phyloP scores from a whole-genome alignment of 1,139 yeast genomes.

The Wickerhamiella pararugosa region DNA sequence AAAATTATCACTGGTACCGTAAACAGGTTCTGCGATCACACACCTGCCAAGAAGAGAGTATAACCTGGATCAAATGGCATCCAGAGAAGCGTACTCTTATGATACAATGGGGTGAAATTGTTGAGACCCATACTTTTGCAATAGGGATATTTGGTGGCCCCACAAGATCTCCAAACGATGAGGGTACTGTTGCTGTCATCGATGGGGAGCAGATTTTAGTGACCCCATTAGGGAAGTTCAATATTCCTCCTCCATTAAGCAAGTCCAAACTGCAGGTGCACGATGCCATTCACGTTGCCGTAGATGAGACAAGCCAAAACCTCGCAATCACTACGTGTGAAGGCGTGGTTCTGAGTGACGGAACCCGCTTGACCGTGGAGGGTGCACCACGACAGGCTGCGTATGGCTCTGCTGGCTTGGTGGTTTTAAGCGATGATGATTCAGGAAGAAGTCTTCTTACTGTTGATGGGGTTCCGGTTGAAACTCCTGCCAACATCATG shows the following conservation, averaged over 20 bases:
- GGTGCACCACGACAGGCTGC: conserved; percentile 6
- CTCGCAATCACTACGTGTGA: conserved; percentile 32
- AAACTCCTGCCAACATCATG: neutral
- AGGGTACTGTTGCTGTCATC: conserved; percentile 65
- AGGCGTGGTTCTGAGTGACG: neutral
- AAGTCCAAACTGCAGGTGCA: conserved; percentile 42
- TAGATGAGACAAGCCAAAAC: conserved; percentile 41
- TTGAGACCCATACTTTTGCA: conserved; percentile 56
- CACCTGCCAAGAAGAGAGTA: conserved; percentile 14
- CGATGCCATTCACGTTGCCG: conserved; percentile 49
- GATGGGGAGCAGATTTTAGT: conserved; percentile 64
- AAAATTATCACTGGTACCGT: conserved; percentile 90
- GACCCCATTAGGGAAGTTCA: conserved; percentile 75
- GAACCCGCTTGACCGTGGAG: neutral
- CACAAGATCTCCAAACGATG: conserved; percentile 47
- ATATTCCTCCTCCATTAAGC: conserved; percentile 90
- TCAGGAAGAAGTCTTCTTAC: conserved; percentile 21
- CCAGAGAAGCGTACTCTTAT: conserved; percentile 56
- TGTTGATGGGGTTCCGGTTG: conserved; percentile 26
- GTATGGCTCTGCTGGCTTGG: neutral
- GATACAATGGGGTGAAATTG: conserved; percentile 1
- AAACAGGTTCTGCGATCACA: conserved; percentile 42
- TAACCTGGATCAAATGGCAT: conserved; percentile 58
- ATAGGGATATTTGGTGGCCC: conserved; percentile 45
- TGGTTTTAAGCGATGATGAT: conserved; percentile 1